Conservation (phyloP, 2,329 filamentous ascomycete species). For the Fusarium sp. region DNA sequence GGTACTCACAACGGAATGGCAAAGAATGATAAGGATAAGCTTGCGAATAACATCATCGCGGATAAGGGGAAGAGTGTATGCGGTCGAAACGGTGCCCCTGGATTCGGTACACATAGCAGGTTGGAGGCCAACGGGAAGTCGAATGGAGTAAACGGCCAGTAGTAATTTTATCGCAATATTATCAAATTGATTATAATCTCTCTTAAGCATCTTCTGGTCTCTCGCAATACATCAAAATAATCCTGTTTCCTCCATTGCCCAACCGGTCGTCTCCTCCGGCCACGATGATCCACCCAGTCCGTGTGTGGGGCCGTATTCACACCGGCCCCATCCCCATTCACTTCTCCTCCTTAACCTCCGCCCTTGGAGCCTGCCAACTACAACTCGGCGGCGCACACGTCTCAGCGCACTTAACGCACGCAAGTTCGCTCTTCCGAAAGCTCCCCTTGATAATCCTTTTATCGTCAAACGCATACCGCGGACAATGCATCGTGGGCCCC, state of each 20-base stretch:
- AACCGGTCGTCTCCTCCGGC: too few relatives aligned
- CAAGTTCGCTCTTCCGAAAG: conserved; percentile 45
- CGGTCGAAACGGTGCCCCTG: conserved; percentile 19
- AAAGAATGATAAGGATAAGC: conserved; percentile 5
- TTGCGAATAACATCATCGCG: conserved; percentile 18
- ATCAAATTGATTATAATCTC: too few relatives aligned
- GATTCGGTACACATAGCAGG: background rate
- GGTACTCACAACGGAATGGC: conserved; percentile 24
- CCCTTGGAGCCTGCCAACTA: conserved; percentile 46
- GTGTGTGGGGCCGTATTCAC: too few relatives aligned
- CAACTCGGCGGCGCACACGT: conserved; percentile 48
- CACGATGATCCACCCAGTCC: too few relatives aligned
- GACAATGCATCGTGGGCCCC: conserved; percentile 42
- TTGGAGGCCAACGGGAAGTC: background rate
- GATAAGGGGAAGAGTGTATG: conserved; percentile 13
- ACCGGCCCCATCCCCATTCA: background rate
- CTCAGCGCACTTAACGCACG: conserved; percentile 48
- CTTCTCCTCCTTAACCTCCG: conserved; percentile 17
- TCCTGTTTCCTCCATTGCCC: too few relatives aligned
- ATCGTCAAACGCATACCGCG: conserved; percentile 47
- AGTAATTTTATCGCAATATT: background rate
- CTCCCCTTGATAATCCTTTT: conserved; percentile 47
- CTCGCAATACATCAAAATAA: too few relatives aligned
- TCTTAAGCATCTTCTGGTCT: too few relatives aligned
- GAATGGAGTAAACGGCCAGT: conserved; percentile 14